Base-by-base conservation (phyloP, 176 grass and related monocot species). In the Miscanthus lutarioriparius region DNA sequence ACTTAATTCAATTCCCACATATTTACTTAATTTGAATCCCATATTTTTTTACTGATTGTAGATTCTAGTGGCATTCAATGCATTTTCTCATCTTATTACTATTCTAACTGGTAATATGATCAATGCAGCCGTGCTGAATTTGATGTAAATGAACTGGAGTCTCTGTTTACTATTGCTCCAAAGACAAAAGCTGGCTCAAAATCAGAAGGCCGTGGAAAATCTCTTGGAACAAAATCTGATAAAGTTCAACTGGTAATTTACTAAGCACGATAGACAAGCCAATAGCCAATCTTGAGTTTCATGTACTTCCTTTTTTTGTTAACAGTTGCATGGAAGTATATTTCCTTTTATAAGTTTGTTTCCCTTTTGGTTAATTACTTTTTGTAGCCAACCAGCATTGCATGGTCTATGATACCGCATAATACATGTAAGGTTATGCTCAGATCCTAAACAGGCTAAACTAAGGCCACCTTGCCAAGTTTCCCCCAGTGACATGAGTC, bases 231-330 rank as follows among this genome's bases (percentile, higher is more conserved):
- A 25, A 98, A 98, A 86, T 26, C 80, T 4, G 95, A 98, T 71
- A 98, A 95, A 88, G 83, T 98, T 88, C 91, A 98, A 72, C 79
- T 98, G 95, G 95, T 98, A 98, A 89, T 23, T 84, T 79, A 15
- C 51, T 74, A 48, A 30, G 48, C 37, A 49, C 33, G 12, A 23
- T 79, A 83, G 17, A 76, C 14, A 82, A 66, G 51, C 27, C 8
- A 64, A 16, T 62, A 22, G 11, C 26, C 8, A 41, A 23, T 74
- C 17, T 88, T 80, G 36, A 58, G 28, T 80, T 58, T 70, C 38
- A 85, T 85, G 27, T 39, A 76, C 15, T 45, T 78, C 0, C 9
- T 40, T 32, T 63, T 32, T 63, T 85, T 35, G 32, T 70, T 83
- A 19, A 63, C 17, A 58, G 11, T 70, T 54, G n/a, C 82, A 63